Evolutionary conservation across 2,329 filamentous ascomycete genomes (phyloP), one percentile per base, ranked within the genome.

Genomic region (Dendrostoma leiphaemia): DNA sequence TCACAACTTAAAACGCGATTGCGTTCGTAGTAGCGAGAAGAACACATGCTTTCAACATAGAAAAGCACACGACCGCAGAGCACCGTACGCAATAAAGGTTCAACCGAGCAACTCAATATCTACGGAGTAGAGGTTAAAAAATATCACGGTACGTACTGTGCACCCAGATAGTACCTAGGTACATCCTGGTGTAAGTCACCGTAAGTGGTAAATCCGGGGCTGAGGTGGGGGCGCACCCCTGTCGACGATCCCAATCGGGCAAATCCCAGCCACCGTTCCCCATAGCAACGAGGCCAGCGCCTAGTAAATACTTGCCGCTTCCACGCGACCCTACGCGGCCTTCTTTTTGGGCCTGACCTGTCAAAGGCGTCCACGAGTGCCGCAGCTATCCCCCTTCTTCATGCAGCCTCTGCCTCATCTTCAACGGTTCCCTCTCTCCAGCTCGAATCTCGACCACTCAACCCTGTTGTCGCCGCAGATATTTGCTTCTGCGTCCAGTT

Each of bases 161-260:
- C n/a, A n/a, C n/a, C n/a, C n/a, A n/a, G n/a, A n/a, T n/a, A n/a
- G n/a, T n/a, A n/a, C n/a, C n/a, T n/a, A n/a, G n/a, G n/a, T n/a
- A n/a, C n/a, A n/a, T n/a, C n/a, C n/a, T n/a, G n/a, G n/a, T n/a
- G n/a, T n/a, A n/a, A n/a, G n/a, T n/a, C n/a, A n/a, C n/a, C n/a
- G n/a, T n/a, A n/a, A n/a, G n/a, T n/a, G n/a, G n/a, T n/a, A n/a
- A n/a, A n/a, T 19, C 44, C n/a, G 44, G 44, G 41, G 41, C 41
- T 45, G 41, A 17, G 38, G 41, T 15, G 28, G 41, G 41, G 44
- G 44, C 19, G 19, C 21, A 15, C 32, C 45, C 45, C 32, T 48
- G 45, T 29, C 3, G 19, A 34, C 21, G 21, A 31, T 19, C 54
- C 54, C 19, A 48, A 56, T 70, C 66, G 29, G 71, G 55, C 40